These are phyloP conservation scores for Annulohypoxylon maeteangense DNA, from an alignment of 495 filamentous ascomycete species.

Conservation along the genomic window DNA sequence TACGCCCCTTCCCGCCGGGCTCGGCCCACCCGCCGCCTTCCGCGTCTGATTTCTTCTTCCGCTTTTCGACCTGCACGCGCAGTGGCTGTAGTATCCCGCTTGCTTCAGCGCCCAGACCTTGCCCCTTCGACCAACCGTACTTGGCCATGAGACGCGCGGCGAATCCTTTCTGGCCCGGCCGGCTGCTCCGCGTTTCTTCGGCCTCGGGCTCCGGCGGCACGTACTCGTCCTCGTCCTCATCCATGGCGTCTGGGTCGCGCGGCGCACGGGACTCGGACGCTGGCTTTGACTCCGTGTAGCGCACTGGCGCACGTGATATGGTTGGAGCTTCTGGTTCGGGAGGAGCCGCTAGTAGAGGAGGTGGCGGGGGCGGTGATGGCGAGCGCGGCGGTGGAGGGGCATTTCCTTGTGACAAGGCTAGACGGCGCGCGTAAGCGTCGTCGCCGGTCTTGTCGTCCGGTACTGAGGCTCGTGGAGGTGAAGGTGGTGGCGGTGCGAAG, in stretches of 20 bases:
- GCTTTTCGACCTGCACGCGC: slow-evolving; percentile 83
- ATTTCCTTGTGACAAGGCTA: slow-evolving; percentile 62
- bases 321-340: slow-evolving; percentile 57
- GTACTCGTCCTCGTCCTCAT: slow-evolving; percentile 64
- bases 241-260: slow-evolving; percentile 56
- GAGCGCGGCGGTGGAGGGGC: slow-evolving; percentile 51
- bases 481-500: slow-evolving; percentile 76
- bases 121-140: slow-evolving; percentile 90
- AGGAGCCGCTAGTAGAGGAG: slow-evolving; percentile 67
- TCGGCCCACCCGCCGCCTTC: slow-evolving; percentile 82
- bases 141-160: slow-evolving; percentile 88
- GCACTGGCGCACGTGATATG: slow-evolving; percentile 88
- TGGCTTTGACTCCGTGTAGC: slow-evolving; percentile 75
- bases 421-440: slow-evolving; percentile 74
- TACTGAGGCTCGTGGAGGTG: slow-evolving; percentile 55
- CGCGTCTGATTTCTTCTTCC: slow-evolving; percentile 78
- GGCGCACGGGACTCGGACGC: slow-evolving; percentile 61
- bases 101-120: slow-evolving; percentile 81
- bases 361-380: slow-evolving; percentile 54
- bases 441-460: slow-evolving; percentile 72
- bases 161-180: slow-evolving; percentile 85
- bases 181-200: slow-evolving; percentile 63
- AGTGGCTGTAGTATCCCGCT: slow-evolving; percentile 86
- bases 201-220: slow-evolving; percentile 46
- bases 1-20: slow-evolving; percentile 76